Base-by-base conservation (phyloP, 2,329 filamentous ascomycete genomes). In the Sarocladiaceae sp. region DNA sequence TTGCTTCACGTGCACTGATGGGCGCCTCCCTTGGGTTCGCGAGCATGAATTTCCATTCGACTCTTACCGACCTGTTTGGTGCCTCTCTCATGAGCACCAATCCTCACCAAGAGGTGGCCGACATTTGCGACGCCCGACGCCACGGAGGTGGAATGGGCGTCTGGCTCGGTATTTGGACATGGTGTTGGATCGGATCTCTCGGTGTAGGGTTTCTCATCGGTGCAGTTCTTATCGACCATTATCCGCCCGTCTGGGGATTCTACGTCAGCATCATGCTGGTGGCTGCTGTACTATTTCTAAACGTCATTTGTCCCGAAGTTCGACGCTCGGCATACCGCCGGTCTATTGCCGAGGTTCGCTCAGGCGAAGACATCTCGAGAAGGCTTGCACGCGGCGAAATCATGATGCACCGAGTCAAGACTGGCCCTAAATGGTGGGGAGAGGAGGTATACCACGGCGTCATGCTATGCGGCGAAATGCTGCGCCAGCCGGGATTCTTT, bases 121-220 rank as follows among this genome's bases (percentile, higher is more conserved):
- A 85, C 53, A 69, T 77, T 12, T 81, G 80, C 58, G 88, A 91
- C 64, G 79, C 87, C 17, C 80, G 88, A 52, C 76, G 87, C 36
- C 86, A 90, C 61, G 88, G 88, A 7, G 87, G 88, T 12, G 88
- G 88, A 0, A 84, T 91, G 72, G 88, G 88, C 0, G 71, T 88
- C n/a, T 92, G 88, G 88, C 74, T 90, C 10, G 86, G 86, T 1
- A 75, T 88, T 52, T 91, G 87, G 86, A 84, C 85, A 0, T 92
- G 85, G 82, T 88, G 86, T 63, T 88, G 82, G 66, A 82, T 88
- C 59, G 86, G 84, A 5, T 88, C 86, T 20, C 74, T 91, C 20
- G 81, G 83, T 0, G 63, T 90, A 33, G 88, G 88, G 0, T 92
- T 91, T 61, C 70, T 88, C 53, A 72, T 88, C 35, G 88, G 88